Base-by-base conservation (phyloP, 352 stramenopile species). In the Phytophthora meadii region DNA sequence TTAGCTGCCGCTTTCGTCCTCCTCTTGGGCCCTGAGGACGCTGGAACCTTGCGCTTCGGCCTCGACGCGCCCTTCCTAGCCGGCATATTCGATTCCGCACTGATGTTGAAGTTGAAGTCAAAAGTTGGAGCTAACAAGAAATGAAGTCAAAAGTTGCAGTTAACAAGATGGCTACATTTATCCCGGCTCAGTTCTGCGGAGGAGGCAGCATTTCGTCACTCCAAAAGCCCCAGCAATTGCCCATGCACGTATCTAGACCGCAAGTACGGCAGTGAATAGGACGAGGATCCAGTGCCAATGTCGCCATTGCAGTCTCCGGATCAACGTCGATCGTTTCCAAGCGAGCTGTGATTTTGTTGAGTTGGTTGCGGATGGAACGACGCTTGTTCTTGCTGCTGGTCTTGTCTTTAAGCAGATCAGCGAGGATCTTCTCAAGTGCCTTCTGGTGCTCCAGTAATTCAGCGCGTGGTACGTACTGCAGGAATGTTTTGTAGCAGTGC, bases 141-240 rank as follows among this genome's bases (percentile, higher is more conserved):
- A 34, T 34, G 6, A 34, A 34, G 28, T 34, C 28, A 34, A 34
- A 34, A 34, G 28, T 34, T 58, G 51, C 28, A 53, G 44, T 48
- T 30, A 40, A 47, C 15, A 19, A 58, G 14, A 68, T 70, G 62
- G 54, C 61, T 70, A 74, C 67, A 75, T 68, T 73, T 24, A 28
- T 15, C 19, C 22, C 25, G 44, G 45, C 6, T 45, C 60, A 67
- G 49, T 70, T 70, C 30, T 69, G 46, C 2, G 56, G 57, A 56
- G 57, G 36, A 46, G 60, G 44, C 51, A 76, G 47, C 46, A 76
- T 42, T 62, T 78, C 60, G 46, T 91, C 82, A 54, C 80, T 91
- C 82, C 82, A 91, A 54, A 91, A 91, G 10, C 82, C 82, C 82
- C 82, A 91, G 67, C 82, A 91, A 24, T 88, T 91, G 61, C 82